Percentiles rank a stretch among this genome's conserved stretches.
These are phyloP conservation scores for Nakazawaea holstii DNA, from an alignment of 805 yeast genomes.

Conservation along the genomic window DNA sequence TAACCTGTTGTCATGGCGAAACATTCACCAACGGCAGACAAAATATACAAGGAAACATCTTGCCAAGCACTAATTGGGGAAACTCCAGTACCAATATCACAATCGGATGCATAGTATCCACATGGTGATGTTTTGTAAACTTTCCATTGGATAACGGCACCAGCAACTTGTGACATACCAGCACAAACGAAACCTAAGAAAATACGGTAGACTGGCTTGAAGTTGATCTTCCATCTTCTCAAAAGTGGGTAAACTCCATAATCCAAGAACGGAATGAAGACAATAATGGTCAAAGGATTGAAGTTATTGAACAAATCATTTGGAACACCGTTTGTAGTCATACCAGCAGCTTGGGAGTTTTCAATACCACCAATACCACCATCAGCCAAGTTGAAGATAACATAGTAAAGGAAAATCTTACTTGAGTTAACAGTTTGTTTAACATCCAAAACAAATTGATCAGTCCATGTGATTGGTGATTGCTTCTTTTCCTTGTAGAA, in stretches of 20 bases:
- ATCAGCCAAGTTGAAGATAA: conserved; percentile 34
- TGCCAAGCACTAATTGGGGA: conserved; percentile 24
- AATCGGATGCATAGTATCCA: conserved; percentile 30
- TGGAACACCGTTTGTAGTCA: conserved; percentile 48
- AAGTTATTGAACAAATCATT: conserved; percentile 51
- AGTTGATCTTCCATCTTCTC: conserved; percentile 35
- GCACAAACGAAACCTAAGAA: conserved; percentile 43
- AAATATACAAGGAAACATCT: conserved; percentile 20
- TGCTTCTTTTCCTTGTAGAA: conserved; percentile 25
- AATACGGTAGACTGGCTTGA: conserved; percentile 40
- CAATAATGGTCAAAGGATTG: conserved; percentile 49
- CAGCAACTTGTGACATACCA: conserved; percentile 40
- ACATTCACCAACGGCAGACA: conserved; percentile 42
- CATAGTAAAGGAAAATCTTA: conserved; percentile 38
- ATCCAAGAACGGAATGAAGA: conserved; percentile 47
- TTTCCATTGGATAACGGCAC: conserved; percentile 44
- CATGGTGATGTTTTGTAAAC: conserved; percentile 47
- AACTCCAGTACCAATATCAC: conserved; percentile 16
- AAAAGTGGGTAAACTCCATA: conserved; percentile 39
- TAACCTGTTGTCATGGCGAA: conserved; percentile 39
- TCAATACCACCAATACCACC: conserved; percentile 43
- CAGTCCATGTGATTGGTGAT: conserved; percentile 29
- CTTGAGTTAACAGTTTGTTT: conserved; percentile 38
- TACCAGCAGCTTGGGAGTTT: conserved; percentile 49
- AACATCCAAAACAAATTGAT: conserved; percentile 43